These are phyloP conservation scores for Rickenella mellea DNA, from an alignment of 768 basidiomycete species.

Conservation along the genomic window DNA sequence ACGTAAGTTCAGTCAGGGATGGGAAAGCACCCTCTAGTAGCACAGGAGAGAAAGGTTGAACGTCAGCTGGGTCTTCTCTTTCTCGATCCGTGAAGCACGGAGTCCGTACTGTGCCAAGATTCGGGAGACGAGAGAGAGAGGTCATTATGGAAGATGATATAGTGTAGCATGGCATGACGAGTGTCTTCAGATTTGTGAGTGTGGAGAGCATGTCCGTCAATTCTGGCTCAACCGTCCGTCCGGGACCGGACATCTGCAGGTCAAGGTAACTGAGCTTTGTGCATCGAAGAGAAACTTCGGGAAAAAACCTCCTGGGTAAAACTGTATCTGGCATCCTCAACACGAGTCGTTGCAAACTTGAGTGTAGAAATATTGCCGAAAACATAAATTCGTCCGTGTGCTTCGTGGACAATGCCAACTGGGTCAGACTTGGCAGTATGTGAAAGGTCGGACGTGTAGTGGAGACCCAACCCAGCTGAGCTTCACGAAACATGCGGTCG, in stretches of 20 bases:
- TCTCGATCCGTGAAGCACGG: too few species aligned
- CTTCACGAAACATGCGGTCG: too few species aligned
- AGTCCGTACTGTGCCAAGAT: not conserved
- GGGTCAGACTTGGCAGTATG: too few species aligned
- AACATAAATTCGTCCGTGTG: too few species aligned
- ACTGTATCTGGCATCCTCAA: too few species aligned
- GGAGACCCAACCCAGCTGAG: too few species aligned
- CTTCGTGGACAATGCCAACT: too few species aligned
- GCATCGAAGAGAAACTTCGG: not conserved
- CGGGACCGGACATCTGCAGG: not conserved
- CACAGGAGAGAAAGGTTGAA: not conserved
- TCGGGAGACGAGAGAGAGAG: not conserved
- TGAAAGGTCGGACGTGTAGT: too few species aligned
- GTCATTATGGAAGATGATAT: not conserved
- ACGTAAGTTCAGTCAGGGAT: not conserved
- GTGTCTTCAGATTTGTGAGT: not conserved
- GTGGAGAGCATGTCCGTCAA: not conserved
- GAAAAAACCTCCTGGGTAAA: not conserved
- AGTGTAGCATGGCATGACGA: not conserved
- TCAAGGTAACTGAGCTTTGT: not conserved
- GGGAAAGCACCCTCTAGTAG: not conserved
- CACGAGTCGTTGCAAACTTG: too few species aligned
- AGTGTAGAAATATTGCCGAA: too few species aligned
- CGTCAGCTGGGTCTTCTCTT: too few species aligned
- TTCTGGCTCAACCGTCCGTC: not conserved